A percentile compares a stretch with the other conserved stretches of the same genome.
Conservation (phyloP, 306 rosid species). For the Chamaecrista fasciculata region DNA sequence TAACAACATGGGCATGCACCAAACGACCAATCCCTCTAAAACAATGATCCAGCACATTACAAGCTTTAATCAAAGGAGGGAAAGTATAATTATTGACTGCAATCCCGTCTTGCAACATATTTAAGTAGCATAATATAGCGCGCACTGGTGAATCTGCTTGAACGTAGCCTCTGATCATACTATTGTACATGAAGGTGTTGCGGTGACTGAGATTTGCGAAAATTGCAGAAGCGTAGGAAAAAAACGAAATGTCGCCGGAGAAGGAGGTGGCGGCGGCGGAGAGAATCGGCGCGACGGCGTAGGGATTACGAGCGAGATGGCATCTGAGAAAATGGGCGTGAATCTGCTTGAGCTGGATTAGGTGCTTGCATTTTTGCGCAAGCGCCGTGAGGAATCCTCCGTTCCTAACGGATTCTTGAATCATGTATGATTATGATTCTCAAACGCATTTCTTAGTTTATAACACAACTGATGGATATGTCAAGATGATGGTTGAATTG, state of each 20-base stretch:
- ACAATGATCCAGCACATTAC: slow-evolving; percentile 30
- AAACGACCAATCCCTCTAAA: slow-evolving; percentile 37
- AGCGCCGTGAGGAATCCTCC: slow-evolving; percentile 31
- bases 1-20: slow-evolving; percentile 64
- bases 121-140: slow-evolving; percentile 50
- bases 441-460: too few species aligned
- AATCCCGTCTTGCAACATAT: slow-evolving; percentile 52
- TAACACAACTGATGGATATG: too few species aligned
- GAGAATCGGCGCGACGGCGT: slow-evolving; percentile 57
- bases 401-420: slow-evolving; percentile 30
- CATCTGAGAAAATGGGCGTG: slow-evolving; percentile 70
- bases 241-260: slow-evolving; percentile 34
- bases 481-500: too few species aligned
- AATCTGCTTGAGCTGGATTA: slow-evolving; percentile 66
- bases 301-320: slow-evolving; percentile 39
- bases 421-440: too few species aligned
- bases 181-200: slow-evolving; percentile 67
- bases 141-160: slow-evolving; percentile 33
- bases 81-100: slow-evolving; percentile 73
- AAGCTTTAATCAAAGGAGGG: slow-evolving; percentile 75
- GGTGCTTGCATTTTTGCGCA: slow-evolving; percentile 47
- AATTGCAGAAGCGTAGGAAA: slow-evolving; percentile 56
- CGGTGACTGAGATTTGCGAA: slow-evolving; percentile 49
- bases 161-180: slow-evolving; percentile 64
- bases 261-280: slow-evolving; percentile 50